phyloP scores from a whole-genome alignment of 495 filamentous ascomycete species.

The Podospora pseudopauciseta region DNA sequence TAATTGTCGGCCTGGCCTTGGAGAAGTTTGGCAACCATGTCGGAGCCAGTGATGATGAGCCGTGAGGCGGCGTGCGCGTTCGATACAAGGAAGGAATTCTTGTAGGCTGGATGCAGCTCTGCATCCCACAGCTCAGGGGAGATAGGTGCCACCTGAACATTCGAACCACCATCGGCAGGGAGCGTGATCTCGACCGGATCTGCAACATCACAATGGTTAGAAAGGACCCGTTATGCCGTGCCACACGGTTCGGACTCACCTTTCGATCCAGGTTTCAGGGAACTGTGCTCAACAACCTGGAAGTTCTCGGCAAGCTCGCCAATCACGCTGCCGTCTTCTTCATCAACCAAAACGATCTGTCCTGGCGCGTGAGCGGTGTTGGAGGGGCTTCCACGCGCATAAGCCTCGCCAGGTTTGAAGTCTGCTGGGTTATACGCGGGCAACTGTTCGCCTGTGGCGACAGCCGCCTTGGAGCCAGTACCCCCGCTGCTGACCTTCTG shows the following conservation, averaged over 20 bases:
- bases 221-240: neutral
- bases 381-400: conserved; percentile 54
- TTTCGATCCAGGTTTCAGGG: conserved; percentile 79
- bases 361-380: conserved; percentile 45
- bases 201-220: conserved; percentile 29
- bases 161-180: conserved; percentile 65
- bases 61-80: conserved; percentile 87
- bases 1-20: conserved; percentile 74
- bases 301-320: conserved; percentile 85
- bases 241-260: conserved; percentile 48
- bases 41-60: conserved; percentile 82
- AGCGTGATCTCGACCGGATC: conserved; percentile 90
- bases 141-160: conserved; percentile 70
- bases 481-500: conserved; percentile 32
- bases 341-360: conserved; percentile 90
- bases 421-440: conserved; percentile 75
- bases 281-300: conserved; percentile 68
- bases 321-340: conserved; percentile 92
- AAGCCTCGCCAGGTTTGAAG: conserved; percentile 75
- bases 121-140: conserved; percentile 76
- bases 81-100: conserved; percentile 79
- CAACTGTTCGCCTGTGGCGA: conserved; percentile 40
- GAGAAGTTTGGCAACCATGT: conserved; percentile 71
- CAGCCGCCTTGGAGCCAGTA: conserved; percentile 32
- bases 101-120: conserved; percentile 84